A percentile compares a stretch with the other conserved stretches of the same genome.
Evolutionary conservation across 768 basidiomycete species (phyloP).

Genomic region (Tephrocybe sp.): DNA sequence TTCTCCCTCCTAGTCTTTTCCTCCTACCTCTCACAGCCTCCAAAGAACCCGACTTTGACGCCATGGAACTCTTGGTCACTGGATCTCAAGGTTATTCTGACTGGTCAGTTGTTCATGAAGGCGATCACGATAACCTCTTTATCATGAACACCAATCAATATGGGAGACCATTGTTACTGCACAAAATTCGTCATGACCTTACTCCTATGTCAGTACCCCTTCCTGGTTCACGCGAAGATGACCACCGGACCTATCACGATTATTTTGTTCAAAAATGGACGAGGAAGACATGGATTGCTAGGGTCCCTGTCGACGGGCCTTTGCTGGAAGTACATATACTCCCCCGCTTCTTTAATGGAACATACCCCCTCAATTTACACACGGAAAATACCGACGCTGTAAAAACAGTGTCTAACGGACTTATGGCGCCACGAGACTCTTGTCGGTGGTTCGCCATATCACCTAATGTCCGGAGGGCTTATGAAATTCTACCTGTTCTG

Average conservation of each 20-base stretch:
- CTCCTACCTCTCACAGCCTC: constrained; percentile 62
- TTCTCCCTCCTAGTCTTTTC: constrained; percentile 54
- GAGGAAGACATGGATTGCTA: constrained; percentile 40
- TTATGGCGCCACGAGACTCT: constrained; percentile 40
- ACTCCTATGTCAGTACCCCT: constrained; percentile 61
- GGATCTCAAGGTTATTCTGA: constrained; percentile 51
- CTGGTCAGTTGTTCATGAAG: constrained; percentile 54
- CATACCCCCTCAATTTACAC: constrained; percentile 31
- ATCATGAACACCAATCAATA: constrained; percentile 54
- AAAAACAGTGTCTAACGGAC: constrained; percentile 22
- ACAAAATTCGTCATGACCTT: constrained; percentile 61
- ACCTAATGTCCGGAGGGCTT: constrained; percentile 45
- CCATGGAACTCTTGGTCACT: constrained; percentile 49
- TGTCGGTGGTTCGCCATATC: constrained; percentile 61
- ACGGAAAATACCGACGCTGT: constrained; percentile 9
- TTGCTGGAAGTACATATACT: constrained; percentile 57
- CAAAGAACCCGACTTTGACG: constrained; percentile 54
- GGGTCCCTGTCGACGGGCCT: constrained; percentile 56
- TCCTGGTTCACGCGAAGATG: constrained; percentile 48
- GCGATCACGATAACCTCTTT: constrained; percentile 49
- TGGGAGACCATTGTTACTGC: constrained; percentile 58
- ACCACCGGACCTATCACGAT: constrained; percentile 53
- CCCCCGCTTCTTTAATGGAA: constrained; percentile 39
- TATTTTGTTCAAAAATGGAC: constrained; percentile 60
- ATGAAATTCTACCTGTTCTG: constrained; percentile 64